Evolutionary conservation across 2,329 filamentous ascomycete genomes (phyloP).

Genomic region (Pseudogymnoascus sp.): DNA sequence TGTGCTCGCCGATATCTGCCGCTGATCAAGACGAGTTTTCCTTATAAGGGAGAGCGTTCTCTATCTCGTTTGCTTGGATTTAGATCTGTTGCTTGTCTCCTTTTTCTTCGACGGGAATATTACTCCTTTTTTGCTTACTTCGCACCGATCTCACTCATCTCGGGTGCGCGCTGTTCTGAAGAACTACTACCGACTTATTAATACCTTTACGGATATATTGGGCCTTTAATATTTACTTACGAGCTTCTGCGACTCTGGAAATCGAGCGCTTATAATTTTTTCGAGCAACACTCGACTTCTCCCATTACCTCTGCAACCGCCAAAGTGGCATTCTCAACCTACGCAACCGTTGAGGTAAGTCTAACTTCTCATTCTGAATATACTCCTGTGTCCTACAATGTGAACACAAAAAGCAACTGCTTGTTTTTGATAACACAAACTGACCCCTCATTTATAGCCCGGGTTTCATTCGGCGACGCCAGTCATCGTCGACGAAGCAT

Average conservation of each 20-base stretch:
- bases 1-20: too few species aligned
- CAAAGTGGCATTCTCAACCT: conserved; percentile 30
- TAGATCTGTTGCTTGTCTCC: too few species aligned
- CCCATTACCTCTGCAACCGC: conserved; percentile 18
- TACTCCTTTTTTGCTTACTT: neutral
- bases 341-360: conserved; percentile 28
- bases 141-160: neutral
- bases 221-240: too few species aligned
- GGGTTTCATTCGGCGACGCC: conserved; percentile 24
- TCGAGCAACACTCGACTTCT: neutral
- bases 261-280: neutral
- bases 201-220: neutral
- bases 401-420: neutral
- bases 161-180: neutral
- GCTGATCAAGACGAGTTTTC: too few species aligned
- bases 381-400: neutral
- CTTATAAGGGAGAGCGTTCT: conserved; percentile 18
- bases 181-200: neutral
- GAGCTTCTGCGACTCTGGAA: neutral
- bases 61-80: conserved; percentile 6
- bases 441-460: conserved; percentile 22
- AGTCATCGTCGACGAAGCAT: conserved; percentile 30
- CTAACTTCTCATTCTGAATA: neutral
- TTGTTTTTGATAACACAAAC: conserved; percentile 9
- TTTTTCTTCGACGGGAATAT: too few species aligned